phyloP scores from a whole-genome alignment of 257 asterid genomes.

The Solanum bulbocastanum region DNA sequence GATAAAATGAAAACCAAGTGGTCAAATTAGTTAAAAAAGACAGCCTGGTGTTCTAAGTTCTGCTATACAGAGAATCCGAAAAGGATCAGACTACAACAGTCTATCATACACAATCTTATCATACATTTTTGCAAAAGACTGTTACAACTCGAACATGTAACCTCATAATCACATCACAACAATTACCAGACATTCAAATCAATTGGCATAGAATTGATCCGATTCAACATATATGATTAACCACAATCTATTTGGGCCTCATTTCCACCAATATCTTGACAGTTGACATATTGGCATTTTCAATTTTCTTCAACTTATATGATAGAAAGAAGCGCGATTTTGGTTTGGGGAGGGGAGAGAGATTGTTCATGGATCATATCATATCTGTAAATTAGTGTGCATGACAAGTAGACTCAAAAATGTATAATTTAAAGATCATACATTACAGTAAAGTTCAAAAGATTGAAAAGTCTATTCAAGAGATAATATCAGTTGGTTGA shows the following conservation, averaged over 20 bases:
- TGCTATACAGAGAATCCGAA: background rate
- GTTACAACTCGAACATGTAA: background rate
- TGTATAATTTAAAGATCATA: background rate
- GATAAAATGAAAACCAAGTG: background rate
- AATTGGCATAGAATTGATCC: background rate
- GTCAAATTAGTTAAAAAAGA: background rate
- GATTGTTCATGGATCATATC: background rate
- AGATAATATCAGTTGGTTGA: conserved; percentile 9
- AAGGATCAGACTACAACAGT: background rate
- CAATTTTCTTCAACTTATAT: background rate
- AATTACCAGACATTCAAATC: background rate
- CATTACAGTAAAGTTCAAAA: background rate
- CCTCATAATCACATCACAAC: background rate
- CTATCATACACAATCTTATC: background rate
- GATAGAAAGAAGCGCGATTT: background rate
- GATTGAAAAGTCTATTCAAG: background rate
- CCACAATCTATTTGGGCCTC: background rate
- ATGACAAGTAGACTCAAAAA: background rate
- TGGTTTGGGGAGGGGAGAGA: background rate
- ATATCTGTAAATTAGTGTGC: background rate
- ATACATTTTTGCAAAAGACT: background rate
- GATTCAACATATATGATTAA: background rate
- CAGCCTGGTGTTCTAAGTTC: background rate
- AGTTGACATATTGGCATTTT: background rate
- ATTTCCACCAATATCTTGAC: background rate